Base-by-base conservation (phyloP, 106 monocot genomes). In the Dendrobium nobile region DNA sequence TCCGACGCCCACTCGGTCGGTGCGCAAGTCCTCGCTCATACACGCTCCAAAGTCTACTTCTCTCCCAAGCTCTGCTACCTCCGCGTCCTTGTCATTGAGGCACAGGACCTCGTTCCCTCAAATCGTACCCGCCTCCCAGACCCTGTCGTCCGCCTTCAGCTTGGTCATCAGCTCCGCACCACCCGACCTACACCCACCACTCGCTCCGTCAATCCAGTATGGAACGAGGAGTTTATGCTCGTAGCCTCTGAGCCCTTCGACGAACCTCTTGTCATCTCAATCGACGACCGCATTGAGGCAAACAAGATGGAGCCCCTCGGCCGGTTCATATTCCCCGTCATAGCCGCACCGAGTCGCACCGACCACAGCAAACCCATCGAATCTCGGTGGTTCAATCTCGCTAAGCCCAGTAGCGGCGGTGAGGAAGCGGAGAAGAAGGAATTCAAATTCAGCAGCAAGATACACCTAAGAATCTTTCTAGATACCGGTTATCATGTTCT, bases 31-130 rank as follows among this genome's bases (percentile, higher is more conserved):
- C 85, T 94, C 5, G 74, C 70, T 6, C 75, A 87, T 33, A 94
- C 94, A 16, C 88, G 92, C 19, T 88, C 94, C 54, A 94, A 97
- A 79, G 97, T 97, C 58, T 97, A 94, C 85, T 97, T 94, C 84
- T 97, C 97, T 1, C 97, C 97, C 8, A 94, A 87, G 79, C 87
- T 97, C 72, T 85, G 85, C 33, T 97, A 97, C 83, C 85, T 97
- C 27, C 86, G 94, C 9, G 86, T 97, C 41, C 77, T 80, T 1
- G 92, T 89, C 17, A 87, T 97, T 45, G 92, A 91, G 75, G 94
- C 97, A 1, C 97, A 94, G 84, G 97, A 97, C 47, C 83, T 94
- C 61, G 75, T 89, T 24, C 90, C 89, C 5, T 42, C 74, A 11
- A 89, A 89, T 61, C 76, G 51, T 16, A 73, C 84, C 45, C 83